Percentiles rank a stretch among this genome's conserved stretches.
Conservation (phyloP, 116 monocot species). For the Phalaenopsis hybrid region DNA sequence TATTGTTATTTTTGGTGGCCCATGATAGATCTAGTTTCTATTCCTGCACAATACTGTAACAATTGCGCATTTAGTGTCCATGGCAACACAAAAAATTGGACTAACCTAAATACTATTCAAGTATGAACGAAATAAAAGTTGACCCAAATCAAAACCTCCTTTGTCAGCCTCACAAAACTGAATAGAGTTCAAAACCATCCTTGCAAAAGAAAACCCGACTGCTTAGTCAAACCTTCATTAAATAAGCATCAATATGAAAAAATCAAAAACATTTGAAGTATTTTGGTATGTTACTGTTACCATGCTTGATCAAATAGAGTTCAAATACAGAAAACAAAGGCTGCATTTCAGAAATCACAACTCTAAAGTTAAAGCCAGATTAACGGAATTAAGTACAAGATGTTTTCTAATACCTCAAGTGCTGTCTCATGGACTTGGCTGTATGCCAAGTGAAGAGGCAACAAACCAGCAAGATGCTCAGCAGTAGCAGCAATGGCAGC, state of each 20-base stretch:
- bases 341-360: neutral
- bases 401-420: constrained; percentile 50
- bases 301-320: neutral
- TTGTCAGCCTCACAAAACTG: too few species aligned
- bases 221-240: neutral
- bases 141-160: too few species aligned
- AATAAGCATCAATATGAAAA: neutral
- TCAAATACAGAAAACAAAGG: neutral
- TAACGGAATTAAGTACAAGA: neutral
- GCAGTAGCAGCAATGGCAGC: constrained; percentile 85
- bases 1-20: too few species aligned
- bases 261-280: neutral
- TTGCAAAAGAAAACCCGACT: neutral
- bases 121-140: too few species aligned
- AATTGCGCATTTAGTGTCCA: too few species aligned
- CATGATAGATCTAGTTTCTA: too few species aligned
- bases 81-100: too few species aligned
- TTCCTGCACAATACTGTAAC: too few species aligned
- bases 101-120: too few species aligned
- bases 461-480: constrained; percentile 84
- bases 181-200: neutral
- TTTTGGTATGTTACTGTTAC: neutral
- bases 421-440: constrained; percentile 95
- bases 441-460: constrained; percentile 89
- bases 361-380: neutral